Conservation (phyloP, 2,329 filamentous ascomycete species). For the Blastomyces gilchristii region DNA sequence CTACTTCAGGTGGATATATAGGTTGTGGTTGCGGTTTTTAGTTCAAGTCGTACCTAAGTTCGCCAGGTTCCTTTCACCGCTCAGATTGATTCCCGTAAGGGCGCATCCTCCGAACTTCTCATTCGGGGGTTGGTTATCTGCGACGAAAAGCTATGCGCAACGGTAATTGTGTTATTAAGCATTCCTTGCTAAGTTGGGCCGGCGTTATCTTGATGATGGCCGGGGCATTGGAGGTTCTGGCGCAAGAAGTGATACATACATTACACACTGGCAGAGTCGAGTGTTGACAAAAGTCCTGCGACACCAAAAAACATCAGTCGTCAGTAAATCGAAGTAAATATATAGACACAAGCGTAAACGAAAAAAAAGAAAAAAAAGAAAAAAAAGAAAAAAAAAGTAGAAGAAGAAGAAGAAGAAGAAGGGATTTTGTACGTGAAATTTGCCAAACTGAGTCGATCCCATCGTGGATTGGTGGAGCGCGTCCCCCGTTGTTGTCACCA, state of each 20-base stretch:
- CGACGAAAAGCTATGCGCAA: slow-evolving; percentile 51
- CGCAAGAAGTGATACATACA: slow-evolving; percentile 44
- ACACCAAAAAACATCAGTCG: slow-evolving; percentile 12
- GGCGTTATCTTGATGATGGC: background rate
- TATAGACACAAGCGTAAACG: background rate
- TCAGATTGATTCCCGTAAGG: slow-evolving; percentile 63
- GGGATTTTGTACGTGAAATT: slow-evolving; percentile 42
- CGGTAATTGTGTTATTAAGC: background rate
- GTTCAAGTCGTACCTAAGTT: slow-evolving; percentile 60
- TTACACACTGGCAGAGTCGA: slow-evolving; percentile 77
- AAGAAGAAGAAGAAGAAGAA: slow-evolving; percentile 2
- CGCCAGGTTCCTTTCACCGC: slow-evolving; percentile 55
- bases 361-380: background rate
- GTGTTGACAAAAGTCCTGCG: slow-evolving; percentile 70
- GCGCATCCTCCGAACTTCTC: slow-evolving; percentile 59
- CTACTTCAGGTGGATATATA: background rate
- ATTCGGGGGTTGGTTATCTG: slow-evolving; percentile 49
- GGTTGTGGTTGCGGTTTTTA: background rate
- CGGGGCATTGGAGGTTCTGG: background rate
- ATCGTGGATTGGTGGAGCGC: slow-evolving; percentile 24
- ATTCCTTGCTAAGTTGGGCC: background rate
- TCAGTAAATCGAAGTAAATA: background rate
- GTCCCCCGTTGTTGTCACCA: background rate
- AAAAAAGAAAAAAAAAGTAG: too few species aligned
- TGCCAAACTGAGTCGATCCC: slow-evolving; percentile 48